A percentile compares a stretch with the other conserved stretches of the same genome.
Evolutionary conservation across 495 filamentous ascomycete species (phyloP).

Genomic region (Xylaria bambusicola): DNA sequence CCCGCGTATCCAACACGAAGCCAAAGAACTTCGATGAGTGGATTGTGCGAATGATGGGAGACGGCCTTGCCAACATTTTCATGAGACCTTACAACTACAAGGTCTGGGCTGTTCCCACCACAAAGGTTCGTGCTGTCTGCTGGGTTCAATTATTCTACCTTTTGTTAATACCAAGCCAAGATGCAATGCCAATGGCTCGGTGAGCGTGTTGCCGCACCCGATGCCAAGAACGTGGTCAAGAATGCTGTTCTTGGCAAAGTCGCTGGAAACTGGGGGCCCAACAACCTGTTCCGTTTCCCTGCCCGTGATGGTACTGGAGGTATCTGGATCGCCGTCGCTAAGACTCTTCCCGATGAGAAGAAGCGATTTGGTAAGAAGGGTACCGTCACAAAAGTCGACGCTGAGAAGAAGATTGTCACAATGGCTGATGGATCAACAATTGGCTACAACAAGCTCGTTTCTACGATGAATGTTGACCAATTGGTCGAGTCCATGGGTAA

Average conservation of each 20-base stretch:
- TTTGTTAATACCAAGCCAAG: conserved; percentile 46
- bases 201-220: conserved; percentile 95
- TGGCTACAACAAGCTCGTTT: conserved; percentile 87
- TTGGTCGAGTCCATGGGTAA: conserved; percentile 87
- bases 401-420: conserved; percentile 77
- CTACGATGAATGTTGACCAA: conserved; percentile 93
- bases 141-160: not conserved
- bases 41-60: conserved; percentile 91
- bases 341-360: conserved; percentile 90
- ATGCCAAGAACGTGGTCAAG: conserved; percentile 91
- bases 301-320: conserved; percentile 92
- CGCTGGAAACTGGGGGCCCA: conserved; percentile 97
- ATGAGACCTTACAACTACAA: conserved; percentile 99
- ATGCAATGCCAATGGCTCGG: conserved; percentile 99
- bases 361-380: conserved; percentile 85
- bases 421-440: conserved; percentile 87
- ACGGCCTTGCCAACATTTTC: conserved; percentile 91
- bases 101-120: conserved; percentile 98
- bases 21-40: conserved; percentile 97
- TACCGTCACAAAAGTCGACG: conserved; percentile 81
- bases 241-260: conserved; percentile 97
- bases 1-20: conserved; percentile 83
- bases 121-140: conserved; percentile 65
- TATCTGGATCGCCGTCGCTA: conserved; percentile 98
- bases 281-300: conserved; percentile 98